Conservation (phyloP, 345 rosid genomes). For the Salix udensis region DNA sequence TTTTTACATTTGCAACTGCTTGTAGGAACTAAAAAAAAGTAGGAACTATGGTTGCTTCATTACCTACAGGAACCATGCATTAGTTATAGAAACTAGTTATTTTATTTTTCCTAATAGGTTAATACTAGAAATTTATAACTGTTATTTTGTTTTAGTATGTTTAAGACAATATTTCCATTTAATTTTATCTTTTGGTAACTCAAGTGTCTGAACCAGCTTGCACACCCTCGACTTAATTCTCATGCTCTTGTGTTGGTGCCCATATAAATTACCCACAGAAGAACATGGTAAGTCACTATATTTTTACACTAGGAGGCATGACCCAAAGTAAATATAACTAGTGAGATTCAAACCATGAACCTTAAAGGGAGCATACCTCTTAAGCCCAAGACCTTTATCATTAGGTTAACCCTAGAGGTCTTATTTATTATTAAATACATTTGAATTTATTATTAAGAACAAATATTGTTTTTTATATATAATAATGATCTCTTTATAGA, state of each 20-base stretch:
- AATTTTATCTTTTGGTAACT: neutral
- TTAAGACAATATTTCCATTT: neutral
- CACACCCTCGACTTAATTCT: no score
- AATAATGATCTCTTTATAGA: neutral
- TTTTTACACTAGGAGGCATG: no score
- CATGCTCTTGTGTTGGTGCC: no score
- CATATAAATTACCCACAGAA: no score
- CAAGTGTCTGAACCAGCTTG: no score
- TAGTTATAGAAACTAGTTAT: neutral
- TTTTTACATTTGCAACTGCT: no score
- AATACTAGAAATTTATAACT: neutral
- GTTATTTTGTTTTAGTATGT: neutral
- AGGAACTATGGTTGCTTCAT: neutral
- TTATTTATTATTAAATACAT: neutral
- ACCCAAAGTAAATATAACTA: no score
- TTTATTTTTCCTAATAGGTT: neutral
- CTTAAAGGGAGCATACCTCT: no score
- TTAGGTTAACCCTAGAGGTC: no score
- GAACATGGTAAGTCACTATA: no score
- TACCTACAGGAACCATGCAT: neutral
- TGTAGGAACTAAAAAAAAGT: neutral
- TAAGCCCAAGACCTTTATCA: no score
- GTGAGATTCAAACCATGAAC: no score
- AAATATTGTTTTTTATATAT: neutral
- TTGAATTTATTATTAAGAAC: neutral